A percentile compares a stretch with the other conserved stretches of the same genome.
Conservation (phyloP, 1,139 yeast genomes). For the Barnettozyma hawaiiensis region DNA sequence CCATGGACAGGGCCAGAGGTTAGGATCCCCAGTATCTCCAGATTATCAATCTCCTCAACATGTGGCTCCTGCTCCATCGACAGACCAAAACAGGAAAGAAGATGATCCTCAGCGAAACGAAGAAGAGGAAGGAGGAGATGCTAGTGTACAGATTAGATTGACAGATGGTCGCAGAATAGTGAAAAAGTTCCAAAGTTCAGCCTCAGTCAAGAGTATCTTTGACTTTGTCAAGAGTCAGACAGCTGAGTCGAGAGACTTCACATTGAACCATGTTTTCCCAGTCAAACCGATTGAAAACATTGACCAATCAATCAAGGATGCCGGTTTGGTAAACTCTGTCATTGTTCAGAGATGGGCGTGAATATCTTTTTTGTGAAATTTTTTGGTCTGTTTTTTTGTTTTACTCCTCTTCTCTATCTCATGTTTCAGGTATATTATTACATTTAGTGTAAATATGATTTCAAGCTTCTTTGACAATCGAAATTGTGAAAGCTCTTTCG, state of each 20-base stretch:
- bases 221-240: conserved; percentile 47
- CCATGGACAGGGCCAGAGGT: conserved; percentile 76
- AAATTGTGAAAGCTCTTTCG: not conserved
- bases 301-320: conserved; percentile 56
- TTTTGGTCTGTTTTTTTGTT: too few relatives aligned
- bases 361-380: not conserved
- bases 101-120: conserved; percentile 24
- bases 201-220: conserved; percentile 63
- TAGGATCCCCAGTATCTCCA: conserved; percentile 88
- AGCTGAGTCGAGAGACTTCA: conserved; percentile 43
- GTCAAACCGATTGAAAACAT: conserved; percentile 63
- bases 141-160: conserved; percentile 75
- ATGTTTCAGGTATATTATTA: not conserved
- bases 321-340: conserved; percentile 79
- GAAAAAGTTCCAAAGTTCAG: conserved; percentile 58
- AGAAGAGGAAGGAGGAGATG: conserved; percentile 52
- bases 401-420: not conserved
- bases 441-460: not conserved
- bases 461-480: not conserved
- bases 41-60: conserved; percentile 31
- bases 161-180: conserved; percentile 74
- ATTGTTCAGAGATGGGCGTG: conserved; percentile 75
- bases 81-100: conserved; percentile 18
- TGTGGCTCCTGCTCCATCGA: conserved; percentile 16
- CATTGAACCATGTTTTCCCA: conserved; percentile 80